Percentiles rank a stretch among this genome's conserved stretches.
Conservation (phyloP, 78 protist genomes). For the Guillardia theta region DNA sequence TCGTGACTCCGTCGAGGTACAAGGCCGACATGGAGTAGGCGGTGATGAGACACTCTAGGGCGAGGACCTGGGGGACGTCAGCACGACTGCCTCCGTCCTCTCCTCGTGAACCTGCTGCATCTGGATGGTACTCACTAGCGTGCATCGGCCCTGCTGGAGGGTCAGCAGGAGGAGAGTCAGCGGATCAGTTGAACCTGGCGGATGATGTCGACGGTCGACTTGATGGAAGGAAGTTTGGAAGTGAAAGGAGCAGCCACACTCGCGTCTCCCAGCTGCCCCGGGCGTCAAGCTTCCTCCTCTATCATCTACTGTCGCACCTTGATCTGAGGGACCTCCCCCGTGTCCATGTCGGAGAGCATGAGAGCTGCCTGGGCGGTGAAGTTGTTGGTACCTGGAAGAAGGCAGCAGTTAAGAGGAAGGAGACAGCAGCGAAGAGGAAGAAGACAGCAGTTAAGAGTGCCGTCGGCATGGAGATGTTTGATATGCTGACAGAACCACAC, state of each 20-base stretch:
- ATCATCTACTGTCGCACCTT: neutral
- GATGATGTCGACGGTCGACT: neutral
- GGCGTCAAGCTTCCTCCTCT: neutral
- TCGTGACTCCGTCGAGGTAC: neutral
- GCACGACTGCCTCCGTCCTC: neutral
- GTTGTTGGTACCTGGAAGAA: neutral
- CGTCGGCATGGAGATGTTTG: too few species aligned
- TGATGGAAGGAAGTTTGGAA: neutral
- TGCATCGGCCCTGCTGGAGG: neutral
- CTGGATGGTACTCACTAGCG: constrained; percentile 18
- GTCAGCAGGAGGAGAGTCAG: neutral
- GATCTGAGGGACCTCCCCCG: neutral
- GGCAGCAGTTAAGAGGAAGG: too few species aligned
- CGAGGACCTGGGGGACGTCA: constrained; percentile 51
- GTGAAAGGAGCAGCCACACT: constrained; percentile 68
- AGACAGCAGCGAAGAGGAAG: too few species aligned
- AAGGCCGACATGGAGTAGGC: constrained; percentile 30
- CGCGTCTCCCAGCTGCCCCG: constrained; percentile 55
- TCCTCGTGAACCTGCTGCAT: neutral
- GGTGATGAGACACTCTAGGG: constrained; percentile 47
- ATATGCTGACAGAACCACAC: too few species aligned
- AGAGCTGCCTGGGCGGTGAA: neutral
- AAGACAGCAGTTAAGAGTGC: too few species aligned
- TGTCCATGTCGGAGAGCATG: neutral
- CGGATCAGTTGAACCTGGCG: neutral